Evolutionary conservation across 176 grass and related monocot species (phyloP).

Genomic region (Carex cristatella): DNA sequence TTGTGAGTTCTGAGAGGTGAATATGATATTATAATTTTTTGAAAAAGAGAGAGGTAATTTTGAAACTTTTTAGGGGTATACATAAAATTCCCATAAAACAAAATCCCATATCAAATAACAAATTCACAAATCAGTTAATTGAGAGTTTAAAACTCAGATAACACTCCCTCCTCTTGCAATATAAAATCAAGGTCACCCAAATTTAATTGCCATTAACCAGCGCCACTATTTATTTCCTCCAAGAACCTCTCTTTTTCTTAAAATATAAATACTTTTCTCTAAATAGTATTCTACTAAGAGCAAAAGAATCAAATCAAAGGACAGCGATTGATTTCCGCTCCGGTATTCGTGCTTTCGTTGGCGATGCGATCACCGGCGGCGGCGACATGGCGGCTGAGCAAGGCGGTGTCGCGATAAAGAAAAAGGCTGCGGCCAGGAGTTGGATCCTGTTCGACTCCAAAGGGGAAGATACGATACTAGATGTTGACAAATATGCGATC

Average conservation of each 20-base stretch:
- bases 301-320: neutral
- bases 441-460: constrained; percentile 77
- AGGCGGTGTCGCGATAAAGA: constrained; percentile 36
- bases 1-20: no score
- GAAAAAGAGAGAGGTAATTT: no score
- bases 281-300: neutral
- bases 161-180: no score
- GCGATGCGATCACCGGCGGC: constrained; percentile 61
- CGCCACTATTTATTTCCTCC: neutral
- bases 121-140: no score
- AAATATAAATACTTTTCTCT: neutral
- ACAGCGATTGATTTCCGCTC: neutral
- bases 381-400: constrained; percentile 43
- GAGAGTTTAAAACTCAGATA: no score
- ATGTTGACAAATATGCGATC: constrained; percentile 94
- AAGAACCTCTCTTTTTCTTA: neutral
- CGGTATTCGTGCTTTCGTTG: neutral
- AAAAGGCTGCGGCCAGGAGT: constrained; percentile 59
- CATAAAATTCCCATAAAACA: no score
- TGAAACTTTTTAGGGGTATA: no score
- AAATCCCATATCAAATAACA: no score
- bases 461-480: constrained; percentile 70
- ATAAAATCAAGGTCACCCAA: no score
- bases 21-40: no score
- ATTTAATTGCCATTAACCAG: neutral